Conservation (phyloP, 345 rosid species). For the Brassica juncea region DNA sequence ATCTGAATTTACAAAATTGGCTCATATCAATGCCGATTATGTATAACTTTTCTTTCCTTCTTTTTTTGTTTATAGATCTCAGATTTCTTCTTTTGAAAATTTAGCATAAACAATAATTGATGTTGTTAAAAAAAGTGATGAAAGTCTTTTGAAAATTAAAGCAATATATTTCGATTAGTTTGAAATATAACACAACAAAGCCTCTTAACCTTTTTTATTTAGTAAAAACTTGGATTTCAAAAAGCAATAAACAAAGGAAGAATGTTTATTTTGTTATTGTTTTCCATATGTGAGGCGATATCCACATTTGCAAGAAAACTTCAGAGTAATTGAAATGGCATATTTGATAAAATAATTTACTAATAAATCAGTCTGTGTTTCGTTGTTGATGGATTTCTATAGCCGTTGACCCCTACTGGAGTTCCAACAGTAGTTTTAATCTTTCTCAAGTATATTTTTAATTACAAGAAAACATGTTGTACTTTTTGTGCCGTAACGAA, state of each 20-base stretch:
- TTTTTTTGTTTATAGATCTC: neutral
- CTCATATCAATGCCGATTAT: slow-evolving; percentile 9
- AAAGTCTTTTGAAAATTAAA: neutral
- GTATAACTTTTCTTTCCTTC: neutral
- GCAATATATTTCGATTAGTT: neutral
- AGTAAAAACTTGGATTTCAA: no score
- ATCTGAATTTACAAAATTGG: neutral
- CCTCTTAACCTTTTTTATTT: no score
- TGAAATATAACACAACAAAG: neutral
- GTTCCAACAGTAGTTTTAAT: neutral
- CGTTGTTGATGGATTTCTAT: neutral
- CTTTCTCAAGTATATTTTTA: neutral
- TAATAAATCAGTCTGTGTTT: neutral
- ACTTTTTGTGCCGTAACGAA: neutral
- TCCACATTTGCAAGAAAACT: neutral
- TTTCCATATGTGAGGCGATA: neutral
- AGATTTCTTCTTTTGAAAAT: neutral
- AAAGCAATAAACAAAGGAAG: neutral
- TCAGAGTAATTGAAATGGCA: neutral
- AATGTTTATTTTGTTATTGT: neutral
- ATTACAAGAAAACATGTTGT: neutral
- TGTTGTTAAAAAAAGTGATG: neutral
- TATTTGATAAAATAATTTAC: neutral
- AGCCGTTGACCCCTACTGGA: neutral
- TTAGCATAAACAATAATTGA: neutral